Percentiles rank a stretch among this genome's conserved stretches.
These are phyloP conservation scores for Arachis hypogaea DNA, from an alignment of 306 rosid genomes.

Conservation along the genomic window DNA sequence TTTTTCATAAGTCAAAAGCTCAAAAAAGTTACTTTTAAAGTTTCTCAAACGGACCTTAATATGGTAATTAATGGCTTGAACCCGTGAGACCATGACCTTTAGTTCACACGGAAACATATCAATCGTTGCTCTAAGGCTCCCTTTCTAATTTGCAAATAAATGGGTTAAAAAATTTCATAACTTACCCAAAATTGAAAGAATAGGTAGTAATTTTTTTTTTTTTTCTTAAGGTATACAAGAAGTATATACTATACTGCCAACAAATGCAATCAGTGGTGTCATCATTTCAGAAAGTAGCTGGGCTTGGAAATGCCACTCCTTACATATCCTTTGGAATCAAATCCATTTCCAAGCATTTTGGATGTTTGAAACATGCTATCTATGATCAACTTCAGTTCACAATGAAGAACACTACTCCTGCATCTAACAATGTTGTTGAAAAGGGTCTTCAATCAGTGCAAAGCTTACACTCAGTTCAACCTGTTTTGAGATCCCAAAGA, in stretches of 20 bases:
- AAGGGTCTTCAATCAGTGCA: not conserved
- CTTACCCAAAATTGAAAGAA: not conserved
- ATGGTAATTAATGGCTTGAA: too few species aligned
- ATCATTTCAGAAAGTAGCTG: conserved; percentile 15
- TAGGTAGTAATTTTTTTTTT: too few species aligned
- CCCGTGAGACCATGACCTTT: too few species aligned
- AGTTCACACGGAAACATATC: too few species aligned
- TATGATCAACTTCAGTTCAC: conserved; percentile 12
- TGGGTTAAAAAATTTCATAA: not conserved
- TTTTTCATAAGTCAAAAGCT: too few species aligned
- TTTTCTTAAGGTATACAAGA: not conserved
- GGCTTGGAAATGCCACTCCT: conserved; percentile 19
- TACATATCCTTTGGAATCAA: conserved; percentile 12
- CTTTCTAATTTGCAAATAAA: too few species aligned
- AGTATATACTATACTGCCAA: not conserved
- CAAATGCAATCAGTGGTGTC: conserved; percentile 12
- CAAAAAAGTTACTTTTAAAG: too few species aligned
- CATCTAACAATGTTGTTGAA: not conserved
- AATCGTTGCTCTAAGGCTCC: too few species aligned
- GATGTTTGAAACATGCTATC: conserved; percentile 1
- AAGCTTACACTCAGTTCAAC: not conserved
- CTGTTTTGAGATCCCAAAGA: conserved; percentile 12
- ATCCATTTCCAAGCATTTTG: conserved; percentile 21
- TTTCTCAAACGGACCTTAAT: too few species aligned
- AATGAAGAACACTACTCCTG: not conserved